These are phyloP conservation scores for Taiwanofungus camphoratus DNA, from an alignment of 1,284 basidiomycete species.

Conservation along the genomic window DNA sequence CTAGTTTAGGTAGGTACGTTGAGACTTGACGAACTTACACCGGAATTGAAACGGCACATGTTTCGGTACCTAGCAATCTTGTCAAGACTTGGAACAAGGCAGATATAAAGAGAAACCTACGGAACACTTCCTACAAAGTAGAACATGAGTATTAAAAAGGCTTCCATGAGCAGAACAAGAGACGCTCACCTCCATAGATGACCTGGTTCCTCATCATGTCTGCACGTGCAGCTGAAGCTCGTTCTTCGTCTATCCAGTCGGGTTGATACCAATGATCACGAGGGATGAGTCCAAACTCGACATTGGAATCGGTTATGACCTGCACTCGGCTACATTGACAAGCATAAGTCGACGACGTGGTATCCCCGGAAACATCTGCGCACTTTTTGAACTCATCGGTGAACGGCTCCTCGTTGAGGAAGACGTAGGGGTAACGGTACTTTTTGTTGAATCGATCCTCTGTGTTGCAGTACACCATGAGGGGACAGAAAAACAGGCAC, in stretches of 20 bases:
- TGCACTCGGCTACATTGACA: constrained; percentile 49
- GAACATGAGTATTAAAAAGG: background rate
- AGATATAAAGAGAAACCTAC: constrained; percentile 28
- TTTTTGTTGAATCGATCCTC: constrained; percentile 84
- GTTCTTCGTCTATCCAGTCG: constrained; percentile 74
- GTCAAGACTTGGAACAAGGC: background rate
- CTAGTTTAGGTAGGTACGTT: background rate
- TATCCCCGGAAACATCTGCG: constrained; percentile 8
- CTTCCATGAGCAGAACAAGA: background rate
- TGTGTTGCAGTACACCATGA: constrained; percentile 3
- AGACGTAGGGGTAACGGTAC: constrained; percentile 81
- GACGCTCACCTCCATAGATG: constrained; percentile 74
- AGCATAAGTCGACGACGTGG: background rate
- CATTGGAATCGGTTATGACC: constrained; percentile 58
- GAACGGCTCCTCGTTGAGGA: constrained; percentile 82
- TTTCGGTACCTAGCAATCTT: constrained; percentile 61
- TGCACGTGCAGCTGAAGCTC: constrained; percentile 66
- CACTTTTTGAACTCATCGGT: constrained; percentile 73
- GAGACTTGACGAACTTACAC: constrained; percentile 46
- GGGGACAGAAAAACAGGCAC: constrained; percentile 46
- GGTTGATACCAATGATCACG: constrained; percentile 84
- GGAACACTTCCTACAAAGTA: constrained; percentile 50
- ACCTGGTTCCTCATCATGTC: constrained; percentile 78
- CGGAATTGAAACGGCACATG: constrained; percentile 94
- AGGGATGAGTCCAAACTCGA: constrained; percentile 81